Conservation (phyloP, 2,329 filamentous ascomycete genomes). For the Aspergillus glaucus region DNA sequence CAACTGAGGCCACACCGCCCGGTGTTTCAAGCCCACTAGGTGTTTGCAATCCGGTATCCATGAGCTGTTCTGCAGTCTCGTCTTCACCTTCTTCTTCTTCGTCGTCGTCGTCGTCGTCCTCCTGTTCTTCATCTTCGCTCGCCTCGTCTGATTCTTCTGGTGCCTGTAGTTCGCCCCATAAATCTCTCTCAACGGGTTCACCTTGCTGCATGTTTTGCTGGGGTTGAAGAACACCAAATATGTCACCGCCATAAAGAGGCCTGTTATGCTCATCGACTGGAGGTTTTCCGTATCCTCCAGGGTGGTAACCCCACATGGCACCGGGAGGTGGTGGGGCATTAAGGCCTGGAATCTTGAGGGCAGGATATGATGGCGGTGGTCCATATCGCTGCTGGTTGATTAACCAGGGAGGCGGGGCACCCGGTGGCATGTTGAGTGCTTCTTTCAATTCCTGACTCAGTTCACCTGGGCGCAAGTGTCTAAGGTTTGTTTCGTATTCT, state of each 20-base stretch:
- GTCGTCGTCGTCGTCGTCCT: constrained; percentile 59
- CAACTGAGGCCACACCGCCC: constrained; percentile 69
- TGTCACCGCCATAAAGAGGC: constrained; percentile 87
- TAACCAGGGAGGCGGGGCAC: constrained; percentile 90
- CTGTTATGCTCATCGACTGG: constrained; percentile 90
- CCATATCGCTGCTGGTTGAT: constrained; percentile 95
- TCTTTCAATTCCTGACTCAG: constrained; percentile 84
- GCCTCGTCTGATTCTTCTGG: constrained; percentile 65
- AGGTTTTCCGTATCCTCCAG: constrained; percentile 92
- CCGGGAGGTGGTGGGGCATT: constrained; percentile 89
- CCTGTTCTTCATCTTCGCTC: constrained; percentile 66
- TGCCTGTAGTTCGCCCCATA: constrained; percentile 89
- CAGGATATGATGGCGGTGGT: constrained; percentile 88
- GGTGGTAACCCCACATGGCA: constrained; percentile 89
- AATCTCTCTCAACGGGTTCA: constrained; percentile 75
- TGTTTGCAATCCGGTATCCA: constrained; percentile 49
- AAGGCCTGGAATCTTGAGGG: constrained; percentile 87
- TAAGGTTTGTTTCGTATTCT: constrained; percentile 91
- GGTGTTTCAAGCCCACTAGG: constrained; percentile 74
- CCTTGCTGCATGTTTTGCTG: constrained; percentile 58
- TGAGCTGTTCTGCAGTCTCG: not conserved
- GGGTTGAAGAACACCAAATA: constrained; percentile 71
- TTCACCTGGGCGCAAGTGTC: constrained; percentile 83
- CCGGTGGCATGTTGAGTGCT: constrained; percentile 86
- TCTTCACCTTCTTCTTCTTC: constrained; percentile 43